These are phyloP conservation scores for Esteya vermicola DNA, from an alignment of 2,329 filamentous ascomycete species.

Conservation along the genomic window DNA sequence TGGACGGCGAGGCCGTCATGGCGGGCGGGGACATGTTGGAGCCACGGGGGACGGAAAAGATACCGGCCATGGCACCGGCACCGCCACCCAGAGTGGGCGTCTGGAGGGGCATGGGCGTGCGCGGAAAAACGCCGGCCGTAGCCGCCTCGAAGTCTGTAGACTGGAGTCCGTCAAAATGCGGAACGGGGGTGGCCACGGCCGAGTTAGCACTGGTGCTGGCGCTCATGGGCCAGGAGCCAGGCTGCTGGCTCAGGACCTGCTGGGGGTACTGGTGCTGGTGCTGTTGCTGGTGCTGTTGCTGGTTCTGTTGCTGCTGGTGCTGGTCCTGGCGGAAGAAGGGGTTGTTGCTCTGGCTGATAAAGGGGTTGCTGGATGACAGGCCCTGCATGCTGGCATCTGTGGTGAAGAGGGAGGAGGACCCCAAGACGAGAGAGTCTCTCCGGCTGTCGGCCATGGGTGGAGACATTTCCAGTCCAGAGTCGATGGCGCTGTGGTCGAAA, in stretches of 20 bases:
- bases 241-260: conserved; percentile 26
- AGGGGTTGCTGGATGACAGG: conserved; percentile 48
- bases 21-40: background rate
- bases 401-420: conserved; percentile 45
- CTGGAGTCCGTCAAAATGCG: conserved; percentile 50
- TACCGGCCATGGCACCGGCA: conserved; percentile 24
- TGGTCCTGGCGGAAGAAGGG: conserved; percentile 53
- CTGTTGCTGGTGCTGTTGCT: conserved; percentile 18
- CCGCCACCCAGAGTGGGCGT: conserved; percentile 40
- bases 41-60: conserved; percentile 29
- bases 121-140: conserved; percentile 34
- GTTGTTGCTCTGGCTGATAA: conserved; percentile 37
- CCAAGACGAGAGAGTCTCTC: conserved; percentile 48
- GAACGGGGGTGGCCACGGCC: conserved; percentile 61
- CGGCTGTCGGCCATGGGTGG: conserved; percentile 48
- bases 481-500: conserved; percentile 42
- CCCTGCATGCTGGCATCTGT: conserved; percentile 53
- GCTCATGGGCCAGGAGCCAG: conserved; percentile 42
- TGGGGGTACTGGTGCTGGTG: conserved; percentile 19
- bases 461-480: conserved; percentile 49
- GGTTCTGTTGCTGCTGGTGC: conserved; percentile 23
- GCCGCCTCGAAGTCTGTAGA: conserved; percentile 39
- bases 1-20: conserved; percentile 5
- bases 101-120: conserved; percentile 24
- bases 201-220: conserved; percentile 34